Percentiles rank a stretch among this genome's conserved stretches.
phyloP scores from a whole-genome alignment of 1,139 yeast species.

The Sugiyamaella neomexicana region DNA sequence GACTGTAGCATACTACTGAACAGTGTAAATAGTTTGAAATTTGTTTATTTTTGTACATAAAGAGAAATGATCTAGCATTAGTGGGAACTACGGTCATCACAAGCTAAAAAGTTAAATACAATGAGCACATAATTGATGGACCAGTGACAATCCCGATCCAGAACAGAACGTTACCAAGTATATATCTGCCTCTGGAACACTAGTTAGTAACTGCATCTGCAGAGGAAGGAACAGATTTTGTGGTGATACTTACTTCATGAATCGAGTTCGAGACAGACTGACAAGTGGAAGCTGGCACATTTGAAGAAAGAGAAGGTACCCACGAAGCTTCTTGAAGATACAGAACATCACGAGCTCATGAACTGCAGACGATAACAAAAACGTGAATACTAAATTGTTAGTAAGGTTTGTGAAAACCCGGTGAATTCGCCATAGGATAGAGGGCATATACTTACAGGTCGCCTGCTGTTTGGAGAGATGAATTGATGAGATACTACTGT shows the following conservation, averaged over 20 bases:
- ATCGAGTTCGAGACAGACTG: slow-evolving; percentile 39
- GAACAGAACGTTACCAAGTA: slow-evolving; percentile 78
- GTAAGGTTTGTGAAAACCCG: background rate
- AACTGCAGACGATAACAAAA: slow-evolving; percentile 73
- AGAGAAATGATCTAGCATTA: background rate
- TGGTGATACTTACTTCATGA: slow-evolving; percentile 45
- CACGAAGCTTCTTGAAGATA: slow-evolving; percentile 74
- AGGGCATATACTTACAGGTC: slow-evolving; percentile 39
- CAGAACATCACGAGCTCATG: slow-evolving; percentile 95
- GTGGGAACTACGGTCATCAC: background rate
- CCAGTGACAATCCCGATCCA: slow-evolving; percentile 93
- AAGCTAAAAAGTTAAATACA: slow-evolving; percentile 69
- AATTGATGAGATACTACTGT: slow-evolving; percentile 79
- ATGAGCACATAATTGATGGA: slow-evolving; percentile 83
- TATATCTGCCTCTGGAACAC: slow-evolving; percentile 44
- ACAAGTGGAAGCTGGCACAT: slow-evolving; percentile 64
- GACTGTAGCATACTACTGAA: background rate
- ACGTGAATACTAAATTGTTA: slow-evolving; percentile 55
- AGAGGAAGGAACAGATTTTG: too few species aligned
- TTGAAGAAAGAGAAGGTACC: slow-evolving; percentile 76
- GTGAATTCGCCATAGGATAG: background rate
- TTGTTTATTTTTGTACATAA: slow-evolving; percentile 10
- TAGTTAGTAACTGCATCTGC: background rate
- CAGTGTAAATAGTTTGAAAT: background rate
- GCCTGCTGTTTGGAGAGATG: slow-evolving; percentile 66